Evolutionary conservation across 1,139 yeast species (phyloP).

Genomic region (Blastobotrys ciferrii): DNA sequence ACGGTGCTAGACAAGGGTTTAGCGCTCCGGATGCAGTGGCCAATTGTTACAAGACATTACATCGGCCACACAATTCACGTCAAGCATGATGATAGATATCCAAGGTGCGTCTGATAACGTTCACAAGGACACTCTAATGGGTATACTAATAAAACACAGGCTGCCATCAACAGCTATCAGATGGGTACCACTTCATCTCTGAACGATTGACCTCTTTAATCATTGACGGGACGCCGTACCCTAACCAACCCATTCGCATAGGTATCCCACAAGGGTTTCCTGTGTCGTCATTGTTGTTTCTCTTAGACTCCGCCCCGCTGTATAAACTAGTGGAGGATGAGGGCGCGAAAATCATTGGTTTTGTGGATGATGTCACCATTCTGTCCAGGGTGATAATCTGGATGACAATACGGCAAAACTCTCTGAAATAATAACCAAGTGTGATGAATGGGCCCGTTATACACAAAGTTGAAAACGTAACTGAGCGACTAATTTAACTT

Average conservation of each 20-base stretch:
- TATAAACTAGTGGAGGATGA: slow-evolving; percentile 12
- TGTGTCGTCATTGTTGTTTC: slow-evolving; percentile 22
- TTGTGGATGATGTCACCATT: slow-evolving; percentile 22
- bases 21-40: too few species aligned
- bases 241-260: slow-evolving; percentile 5
- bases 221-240: slow-evolving; percentile 4
- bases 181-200: slow-evolving; percentile 14
- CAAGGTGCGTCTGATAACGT: slow-evolving; percentile 22
- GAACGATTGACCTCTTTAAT: slow-evolving; percentile 7
- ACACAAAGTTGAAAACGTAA: not conserved
- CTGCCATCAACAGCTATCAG: slow-evolving; percentile 12
- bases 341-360: slow-evolving; percentile 19
- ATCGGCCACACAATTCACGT: too few species aligned
- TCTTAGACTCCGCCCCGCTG: slow-evolving; percentile 21
- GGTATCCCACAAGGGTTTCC: slow-evolving; percentile 27
- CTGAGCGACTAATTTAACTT: not conserved
- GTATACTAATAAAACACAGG: slow-evolving; percentile 9
- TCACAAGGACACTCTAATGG: slow-evolving; percentile 13
- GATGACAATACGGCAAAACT: slow-evolving; percentile 5
- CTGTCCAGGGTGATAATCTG: slow-evolving; percentile 9
- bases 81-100: slow-evolving; percentile 17
- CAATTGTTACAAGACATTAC: too few species aligned
- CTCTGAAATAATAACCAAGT: not conserved
- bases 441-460: not conserved
- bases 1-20: too few species aligned